Evolutionary conservation across 768 basidiomycete species (phyloP).

Genomic region (Tulasnella sp.): DNA sequence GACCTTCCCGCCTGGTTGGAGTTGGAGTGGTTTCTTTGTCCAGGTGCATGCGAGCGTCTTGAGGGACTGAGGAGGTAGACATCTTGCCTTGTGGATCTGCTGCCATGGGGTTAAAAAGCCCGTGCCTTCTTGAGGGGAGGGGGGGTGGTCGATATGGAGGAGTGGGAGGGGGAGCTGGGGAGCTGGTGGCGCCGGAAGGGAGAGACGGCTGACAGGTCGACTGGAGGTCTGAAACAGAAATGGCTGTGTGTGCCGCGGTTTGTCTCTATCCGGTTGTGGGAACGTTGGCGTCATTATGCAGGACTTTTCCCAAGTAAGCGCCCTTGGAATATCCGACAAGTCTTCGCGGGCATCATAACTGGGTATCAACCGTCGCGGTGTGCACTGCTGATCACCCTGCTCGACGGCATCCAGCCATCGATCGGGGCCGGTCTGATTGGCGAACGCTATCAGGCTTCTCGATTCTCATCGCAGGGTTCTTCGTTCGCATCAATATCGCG

Average conservation of each 20-base stretch:
- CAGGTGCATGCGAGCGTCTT: neutral
- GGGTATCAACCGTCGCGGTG: neutral
- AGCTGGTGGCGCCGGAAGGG: constrained; percentile 12
- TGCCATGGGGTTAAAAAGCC: neutral
- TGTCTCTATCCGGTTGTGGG: neutral
- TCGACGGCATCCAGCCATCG: neutral
- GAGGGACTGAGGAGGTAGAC: neutral
- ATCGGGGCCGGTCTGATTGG: neutral
- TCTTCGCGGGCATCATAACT: neutral
- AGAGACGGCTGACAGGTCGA: constrained; percentile 13
- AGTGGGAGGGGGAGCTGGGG: neutral
- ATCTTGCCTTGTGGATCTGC: neutral
- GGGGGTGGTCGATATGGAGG: neutral
- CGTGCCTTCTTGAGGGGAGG: neutral
- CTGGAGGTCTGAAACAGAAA: neutral
- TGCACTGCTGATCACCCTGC: neutral
- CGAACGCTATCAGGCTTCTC: constrained; percentile 1
- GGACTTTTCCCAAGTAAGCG: neutral
- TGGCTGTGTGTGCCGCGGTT: constrained; percentile 14
- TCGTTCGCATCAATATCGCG: neutral
- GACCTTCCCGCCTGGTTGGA: neutral
- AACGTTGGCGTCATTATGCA: neutral
- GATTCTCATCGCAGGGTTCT: neutral
- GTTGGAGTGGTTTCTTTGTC: neutral
- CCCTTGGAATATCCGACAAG: neutral